Evolutionary conservation across 257 asterid genomes (phyloP), one percentile per base, ranked within the genome.

Genomic region (Thymus quinquecostatus): DNA sequence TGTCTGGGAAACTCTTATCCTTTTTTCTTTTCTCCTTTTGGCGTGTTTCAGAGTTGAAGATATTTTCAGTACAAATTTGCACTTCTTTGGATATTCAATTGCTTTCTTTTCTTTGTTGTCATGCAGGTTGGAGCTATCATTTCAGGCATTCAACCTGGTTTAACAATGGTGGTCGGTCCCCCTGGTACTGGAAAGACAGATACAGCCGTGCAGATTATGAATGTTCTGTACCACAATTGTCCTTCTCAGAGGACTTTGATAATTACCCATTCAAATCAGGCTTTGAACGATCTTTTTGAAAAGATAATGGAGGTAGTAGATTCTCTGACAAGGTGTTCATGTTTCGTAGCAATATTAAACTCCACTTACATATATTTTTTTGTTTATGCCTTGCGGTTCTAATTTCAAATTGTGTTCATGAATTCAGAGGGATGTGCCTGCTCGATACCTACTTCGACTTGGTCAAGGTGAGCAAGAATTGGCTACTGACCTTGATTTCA

Each of bases 121-220:
- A 41, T 82, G 82, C 86, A 95, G 99, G 87, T 92, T 78, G 96
- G 84, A 79, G 96, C 96, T 40, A 92, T 95, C 80, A 80, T 82
- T 34, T 95, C 98, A 36, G 99, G 99, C 47, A 78, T 89, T 86
- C 99, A 95, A 75, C 99, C 99, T 40, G 99, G 99, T 70, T 81
- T 95, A 77, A 86, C 97, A 41, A 95, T 92, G 99, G 99, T 95
- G 77, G 99, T 95, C 33, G 99, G 99, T 72, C 99, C 99, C 72
- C 99, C 99, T 69, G 99, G 99, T 80, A 95, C 99, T 3, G 99
- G 99, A 75, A 95, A 95, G 86, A 95, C 99, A 3, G 99, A 95
- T 77, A 95, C 99, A 10, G 99, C 99, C 13, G 99, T 95, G 73
- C 99, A 92, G 80, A 86, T 95, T 75, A 78, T 95, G 79, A 92